A percentile compares a stretch with the other conserved stretches of the same genome.
phyloP scores from a whole-genome alignment of 352 stramenopile species.

The Halophytophthora polymorphica region DNA sequence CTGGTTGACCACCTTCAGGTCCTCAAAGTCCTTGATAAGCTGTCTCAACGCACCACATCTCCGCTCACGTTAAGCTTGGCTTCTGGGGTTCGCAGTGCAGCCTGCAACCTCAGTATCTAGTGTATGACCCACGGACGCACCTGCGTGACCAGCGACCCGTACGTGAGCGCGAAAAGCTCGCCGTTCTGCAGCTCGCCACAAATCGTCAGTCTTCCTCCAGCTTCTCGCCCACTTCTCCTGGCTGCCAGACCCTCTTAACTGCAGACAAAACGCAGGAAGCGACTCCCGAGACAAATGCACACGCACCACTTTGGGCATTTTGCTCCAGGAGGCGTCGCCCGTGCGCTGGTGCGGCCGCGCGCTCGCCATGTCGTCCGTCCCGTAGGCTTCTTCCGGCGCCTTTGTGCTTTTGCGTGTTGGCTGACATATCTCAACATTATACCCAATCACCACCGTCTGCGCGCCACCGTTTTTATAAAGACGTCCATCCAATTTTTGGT shows the following conservation, averaged over 20 bases:
- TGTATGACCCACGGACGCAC: constrained; percentile 10
- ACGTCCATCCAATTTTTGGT: too few species aligned
- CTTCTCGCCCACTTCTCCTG: too few species aligned
- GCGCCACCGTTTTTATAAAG: too few species aligned
- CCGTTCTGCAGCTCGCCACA: constrained; percentile 62
- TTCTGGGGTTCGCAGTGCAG: too few species aligned
- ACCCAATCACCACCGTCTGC: too few species aligned
- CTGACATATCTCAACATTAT: too few species aligned
- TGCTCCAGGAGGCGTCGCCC: constrained; percentile 88
- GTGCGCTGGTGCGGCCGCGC: constrained; percentile 57
- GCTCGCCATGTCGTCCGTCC: constrained; percentile 38
- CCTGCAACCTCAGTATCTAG: neutral
- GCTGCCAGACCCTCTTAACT: neutral
- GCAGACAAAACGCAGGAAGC: neutral
- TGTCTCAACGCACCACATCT: constrained; percentile 12
- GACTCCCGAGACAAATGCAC: neutral
- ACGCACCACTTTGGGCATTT: constrained; percentile 92
- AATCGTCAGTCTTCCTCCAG: neutral
- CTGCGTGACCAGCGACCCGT: constrained; percentile 95
- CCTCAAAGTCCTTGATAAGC: constrained; percentile 96
- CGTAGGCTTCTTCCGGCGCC: constrained; percentile 12
- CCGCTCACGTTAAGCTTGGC: too few species aligned
- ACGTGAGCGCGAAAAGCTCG: constrained; percentile 98
- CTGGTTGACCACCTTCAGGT: constrained; percentile 93
- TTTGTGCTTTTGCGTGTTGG: neutral